These are phyloP conservation scores for Ceratobasidium theobromae DNA, from an alignment of 1,284 basidiomycete genomes.

Conservation along the genomic window DNA sequence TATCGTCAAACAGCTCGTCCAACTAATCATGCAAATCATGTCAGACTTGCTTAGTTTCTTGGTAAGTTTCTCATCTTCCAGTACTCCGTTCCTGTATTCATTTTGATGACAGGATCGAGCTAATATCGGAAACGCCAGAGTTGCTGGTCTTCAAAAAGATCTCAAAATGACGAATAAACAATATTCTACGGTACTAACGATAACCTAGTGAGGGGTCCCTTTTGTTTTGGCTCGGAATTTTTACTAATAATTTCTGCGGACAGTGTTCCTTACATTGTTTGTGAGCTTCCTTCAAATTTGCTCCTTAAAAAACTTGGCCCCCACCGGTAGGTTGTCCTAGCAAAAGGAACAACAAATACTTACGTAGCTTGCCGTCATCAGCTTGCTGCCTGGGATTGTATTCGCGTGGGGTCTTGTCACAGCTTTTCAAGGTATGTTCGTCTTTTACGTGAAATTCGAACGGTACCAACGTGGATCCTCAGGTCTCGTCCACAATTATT, in stretches of 20 bases:
- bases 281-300: conserved; percentile 62
- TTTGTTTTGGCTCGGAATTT: conserved; percentile 27
- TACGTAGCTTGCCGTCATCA: conserved; percentile 50
- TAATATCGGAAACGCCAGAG: conserved; percentile 60
- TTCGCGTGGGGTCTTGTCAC: conserved; percentile 60
- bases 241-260: conserved; percentile 23
- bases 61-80: background rate
- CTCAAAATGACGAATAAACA: conserved; percentile 55
- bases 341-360: conserved; percentile 42
- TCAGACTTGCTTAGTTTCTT: conserved; percentile 30
- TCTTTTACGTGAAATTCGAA: background rate
- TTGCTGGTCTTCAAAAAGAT: conserved; percentile 58
- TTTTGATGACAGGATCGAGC: conserved; percentile 15
- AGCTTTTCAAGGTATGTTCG: conserved; percentile 52
- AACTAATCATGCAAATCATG: background rate
- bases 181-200: conserved; percentile 56
- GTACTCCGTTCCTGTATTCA: background rate
- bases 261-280: conserved; percentile 57
- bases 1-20: background rate
- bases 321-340: conserved; percentile 40
- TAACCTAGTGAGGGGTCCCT: conserved; percentile 51
- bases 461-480: conserved; percentile 20
- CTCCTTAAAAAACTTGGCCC: conserved; percentile 57
- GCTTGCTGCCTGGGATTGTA: conserved; percentile 39
- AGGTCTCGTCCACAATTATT: conserved; percentile 58